Conservation (phyloP, 2,329 filamentous ascomycete genomes). For the Sarocladiaceae sp. region DNA sequence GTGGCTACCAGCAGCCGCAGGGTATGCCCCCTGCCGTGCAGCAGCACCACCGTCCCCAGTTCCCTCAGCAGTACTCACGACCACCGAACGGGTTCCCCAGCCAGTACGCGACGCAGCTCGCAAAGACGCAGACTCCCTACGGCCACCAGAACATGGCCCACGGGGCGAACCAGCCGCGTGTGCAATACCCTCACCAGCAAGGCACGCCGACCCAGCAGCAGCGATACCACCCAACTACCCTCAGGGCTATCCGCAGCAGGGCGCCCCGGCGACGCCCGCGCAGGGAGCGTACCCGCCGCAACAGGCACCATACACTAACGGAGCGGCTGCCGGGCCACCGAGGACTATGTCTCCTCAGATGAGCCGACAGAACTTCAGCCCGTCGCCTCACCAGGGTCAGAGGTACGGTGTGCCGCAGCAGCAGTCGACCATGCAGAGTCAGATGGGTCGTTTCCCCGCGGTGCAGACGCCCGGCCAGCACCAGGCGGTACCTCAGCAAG, state of each 20-base stretch:
- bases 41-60: constrained; percentile 30
- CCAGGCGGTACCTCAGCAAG: constrained; percentile 13
- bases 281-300: constrained; percentile 21
- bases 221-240: constrained; percentile 36
- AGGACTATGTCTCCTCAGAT: constrained; percentile 43
- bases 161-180: constrained; percentile 41
- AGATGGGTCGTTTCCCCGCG: constrained; percentile 24
- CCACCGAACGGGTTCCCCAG: constrained; percentile 41
- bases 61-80: constrained; percentile 45
- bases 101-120: constrained; percentile 45
- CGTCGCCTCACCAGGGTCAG: constrained; percentile 29
- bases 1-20: constrained; percentile 39
- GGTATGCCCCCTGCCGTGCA: constrained; percentile 24
- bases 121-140: constrained; percentile 48
- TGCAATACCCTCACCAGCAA: constrained; percentile 37
- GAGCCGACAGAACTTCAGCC: constrained; percentile 32
- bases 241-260: constrained; percentile 29
- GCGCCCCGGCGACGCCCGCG: constrained; percentile 32
- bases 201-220: constrained; percentile 32
- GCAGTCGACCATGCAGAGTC: constrained; percentile 22
- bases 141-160: constrained; percentile 46
- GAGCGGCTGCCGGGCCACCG: constrained; percentile 32
- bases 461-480: constrained; percentile 5
- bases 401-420: constrained; percentile 18
- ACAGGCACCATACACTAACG: constrained; percentile 36